Base-by-base conservation (phyloP, 495 filamentous ascomycete genomes). In the Daldinia loculata region DNA sequence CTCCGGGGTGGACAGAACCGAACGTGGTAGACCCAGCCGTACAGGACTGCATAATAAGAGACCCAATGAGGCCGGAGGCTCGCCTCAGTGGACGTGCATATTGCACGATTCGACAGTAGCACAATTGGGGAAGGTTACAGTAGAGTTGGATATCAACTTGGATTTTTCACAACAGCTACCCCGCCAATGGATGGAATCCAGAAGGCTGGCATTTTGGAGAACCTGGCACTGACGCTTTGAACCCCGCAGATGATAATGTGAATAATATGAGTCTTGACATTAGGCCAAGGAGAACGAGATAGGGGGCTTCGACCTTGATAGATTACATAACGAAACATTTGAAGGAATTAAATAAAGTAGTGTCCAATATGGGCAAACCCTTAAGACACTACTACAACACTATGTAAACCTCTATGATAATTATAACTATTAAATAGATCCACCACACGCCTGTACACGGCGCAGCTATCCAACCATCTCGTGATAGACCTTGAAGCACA, bases 51-150 rank as follows among this genome's bases (percentile, higher is more conserved):
- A 34, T 36, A 4, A 4, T 15, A 22, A 45, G 15, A 59, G 19
- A 39, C 39, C 34, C 36, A 27, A 59, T 59, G 38, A 43, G 36
- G n/a, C 36, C 17, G 32, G 29, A 14, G 26, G 32, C 29, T 51
- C 32, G 17, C 15, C 30, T 27, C 19, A 36, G 6, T 6, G 19
- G 22, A 41, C 24, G 11, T 39, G 36, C 56, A 58, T n/a, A 60
- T 63, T 14, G 53, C 36, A 29, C 39, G 26, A 61, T 17, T 41
- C 19, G 26, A 45, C 19, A 34, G 59, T 51, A 48, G 43, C 34
- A 67, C 59, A 30, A 56, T 71, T 67, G 8, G 48, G 64, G 69
- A 72, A 72, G 69, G 64, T 68, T 39, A 50, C 29, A 63, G 38
- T 11, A 52, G 24, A 34, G 52, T 5, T 32, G 19, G 17, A 39